phyloP scores from a whole-genome alignment of 495 filamentous ascomycete genomes.

The Trichoderma orchidacearum region DNA sequence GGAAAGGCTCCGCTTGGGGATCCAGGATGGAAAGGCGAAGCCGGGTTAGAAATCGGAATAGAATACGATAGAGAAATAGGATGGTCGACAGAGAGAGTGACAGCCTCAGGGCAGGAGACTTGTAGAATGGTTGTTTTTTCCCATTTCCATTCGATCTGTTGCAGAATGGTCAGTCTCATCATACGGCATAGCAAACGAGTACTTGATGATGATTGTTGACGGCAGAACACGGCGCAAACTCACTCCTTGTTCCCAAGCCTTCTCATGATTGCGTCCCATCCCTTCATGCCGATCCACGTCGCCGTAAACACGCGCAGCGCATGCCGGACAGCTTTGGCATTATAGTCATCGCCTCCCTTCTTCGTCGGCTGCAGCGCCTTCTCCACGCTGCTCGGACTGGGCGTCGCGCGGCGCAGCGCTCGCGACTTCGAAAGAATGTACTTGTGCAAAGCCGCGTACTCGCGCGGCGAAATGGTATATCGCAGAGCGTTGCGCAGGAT shows the following conservation, averaged over 20 bases:
- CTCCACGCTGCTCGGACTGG: conserved; percentile 34
- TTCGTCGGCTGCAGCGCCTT: conserved; percentile 26
- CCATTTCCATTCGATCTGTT: conserved; percentile 7
- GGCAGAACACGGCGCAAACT: too few relatives aligned
- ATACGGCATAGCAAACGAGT: too few relatives aligned
- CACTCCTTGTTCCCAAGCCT: conserved; percentile 29
- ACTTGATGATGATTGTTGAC: too few relatives aligned
- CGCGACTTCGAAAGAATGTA: conserved; percentile 57
- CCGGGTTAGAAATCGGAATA: conserved; percentile 79
- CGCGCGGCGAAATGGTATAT: conserved; percentile 69
- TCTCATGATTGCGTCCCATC: conserved; percentile 46
- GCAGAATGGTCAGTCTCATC: too few relatives aligned
- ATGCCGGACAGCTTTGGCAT: conserved; percentile 63
- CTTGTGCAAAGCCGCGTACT: conserved; percentile 71
- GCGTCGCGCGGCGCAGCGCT: conserved; percentile 45
- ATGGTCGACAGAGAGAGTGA: conserved; percentile 72
- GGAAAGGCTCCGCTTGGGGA: conserved; percentile 60
- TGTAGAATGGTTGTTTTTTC: conserved; percentile 41
- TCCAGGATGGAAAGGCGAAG: conserved; percentile 66
- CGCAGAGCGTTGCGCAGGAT: conserved; percentile 66
- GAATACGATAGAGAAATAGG: conserved; percentile 72
- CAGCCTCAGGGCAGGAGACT: conserved; percentile 59
- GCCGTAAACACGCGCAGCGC: conserved; percentile 64
- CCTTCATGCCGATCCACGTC: conserved; percentile 54
- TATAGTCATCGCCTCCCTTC: conserved; percentile 47